A percentile compares a stretch with the other conserved stretches of the same genome.
Conservation (phyloP, 2,329 filamentous ascomycete genomes). For the Sphaerulina musiva region DNA sequence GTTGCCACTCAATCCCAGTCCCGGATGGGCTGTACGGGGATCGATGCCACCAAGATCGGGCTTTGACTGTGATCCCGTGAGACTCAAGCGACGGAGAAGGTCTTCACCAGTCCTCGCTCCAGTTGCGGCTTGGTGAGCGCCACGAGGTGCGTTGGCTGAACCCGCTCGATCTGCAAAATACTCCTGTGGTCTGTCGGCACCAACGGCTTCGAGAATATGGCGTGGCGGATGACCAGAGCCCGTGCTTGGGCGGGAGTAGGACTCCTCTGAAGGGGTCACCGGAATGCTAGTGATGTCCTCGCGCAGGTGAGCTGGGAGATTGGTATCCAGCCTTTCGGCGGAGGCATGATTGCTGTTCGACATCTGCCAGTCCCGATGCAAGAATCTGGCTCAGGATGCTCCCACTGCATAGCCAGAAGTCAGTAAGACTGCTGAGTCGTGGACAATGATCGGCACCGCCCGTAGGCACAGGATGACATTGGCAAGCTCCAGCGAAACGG, state of each 20-base stretch:
- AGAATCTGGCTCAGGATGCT: conserved; percentile 13
- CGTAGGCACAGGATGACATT: not conserved
- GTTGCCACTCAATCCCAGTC: conserved; percentile 53
- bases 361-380: conserved; percentile 20
- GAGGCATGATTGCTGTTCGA: conserved; percentile 15
- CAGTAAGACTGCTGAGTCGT: conserved; percentile 9
- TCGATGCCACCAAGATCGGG: conserved; percentile 45
- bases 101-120: conserved; percentile 46
- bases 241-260: conserved; percentile 13
- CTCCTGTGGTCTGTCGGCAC: conserved; percentile 13
- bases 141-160: conserved; percentile 22
- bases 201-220: conserved; percentile 22
- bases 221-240: conserved; percentile 13
- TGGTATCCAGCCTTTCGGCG: conserved; percentile 19
- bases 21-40: conserved; percentile 50
- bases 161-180: conserved; percentile 7
- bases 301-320: conserved; percentile 15
- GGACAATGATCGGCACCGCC: not conserved
- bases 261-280: conserved; percentile 24
- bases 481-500: not conserved
- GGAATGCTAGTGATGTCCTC: conserved; percentile 19
- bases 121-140: conserved; percentile 39
- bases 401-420: conserved; percentile 16
- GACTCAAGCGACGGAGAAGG: conserved; percentile 48
- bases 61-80: conserved; percentile 35